Evolutionary conservation across 140 eudicot genomes (phyloP), one percentile per base, ranked within the genome.

Genomic region (Bidens hawaiensis): DNA sequence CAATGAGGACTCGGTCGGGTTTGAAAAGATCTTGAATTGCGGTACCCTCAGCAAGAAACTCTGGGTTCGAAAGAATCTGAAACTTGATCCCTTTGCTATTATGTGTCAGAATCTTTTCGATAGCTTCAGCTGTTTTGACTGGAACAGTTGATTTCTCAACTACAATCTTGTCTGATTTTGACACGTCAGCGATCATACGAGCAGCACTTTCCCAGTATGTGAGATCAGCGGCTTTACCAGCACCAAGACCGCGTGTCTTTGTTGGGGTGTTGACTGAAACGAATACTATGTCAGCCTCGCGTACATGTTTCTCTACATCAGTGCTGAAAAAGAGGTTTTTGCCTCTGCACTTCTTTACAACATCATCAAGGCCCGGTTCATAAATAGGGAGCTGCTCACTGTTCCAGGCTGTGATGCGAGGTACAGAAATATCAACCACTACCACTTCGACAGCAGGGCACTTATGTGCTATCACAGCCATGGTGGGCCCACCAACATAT

Each of bases 151-250:
- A 84, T 61, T 84, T 84, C 57, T 81, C 93, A 30, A 84, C 94
- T 1, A 84, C 94, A 0, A 84, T 84, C 55, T 84, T 84, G 79
- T 78, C 75, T 9, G 94, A 81, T 71, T 84, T 84, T 30, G 94
- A 78, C 58, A 84, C 93, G 18, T 84, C 93, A 64, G 93, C 93
- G 61, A 84, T 84, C 93, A 84, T 84, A 23, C 93, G 93, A 21
- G 93, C 93, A 36, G 88, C 94, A 59, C 88, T 81, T 75, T 84
- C 94, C 94, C 94, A 81, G 57, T 84, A 84, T 11, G 94, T 84
- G 55, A 84, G 78, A 59, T 84, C 88, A 0, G 94, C 94, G 18
- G 94, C 94, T 78, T 84, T 84, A 34, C 94, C 94, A 51, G 88
- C 94, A 64, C 94, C 94, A 70, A 84, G 94, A 60, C 94, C 94